A percentile compares a stretch with the other conserved stretches of the same genome.
Conservation (phyloP, 768 basidiomycete species). For the Lactifluus hygrophoroides region DNA sequence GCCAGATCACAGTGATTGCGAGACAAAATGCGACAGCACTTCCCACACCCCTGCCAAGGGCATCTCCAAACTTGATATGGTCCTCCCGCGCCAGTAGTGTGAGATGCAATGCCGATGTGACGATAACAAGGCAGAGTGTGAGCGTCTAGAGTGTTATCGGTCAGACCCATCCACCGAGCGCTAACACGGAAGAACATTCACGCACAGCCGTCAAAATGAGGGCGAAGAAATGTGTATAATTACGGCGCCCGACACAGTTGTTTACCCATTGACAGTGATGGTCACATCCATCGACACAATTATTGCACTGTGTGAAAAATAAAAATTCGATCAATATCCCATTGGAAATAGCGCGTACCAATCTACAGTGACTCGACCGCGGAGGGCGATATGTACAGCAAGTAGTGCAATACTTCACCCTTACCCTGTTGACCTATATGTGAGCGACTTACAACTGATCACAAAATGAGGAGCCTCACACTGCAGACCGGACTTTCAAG, state of each 20-base stretch:
- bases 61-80: slow-evolving; percentile 39
- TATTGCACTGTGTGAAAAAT: slow-evolving; percentile 62
- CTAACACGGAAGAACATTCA: slow-evolving; percentile 19
- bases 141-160: slow-evolving; percentile 41
- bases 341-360: slow-evolving; percentile 42
- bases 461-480: slow-evolving; percentile 40
- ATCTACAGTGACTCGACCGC: slow-evolving; percentile 89
- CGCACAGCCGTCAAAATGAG: slow-evolving; percentile 72
- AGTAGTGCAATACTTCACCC: slow-evolving; percentile 90
- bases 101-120: slow-evolving; percentile 78
- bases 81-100: slow-evolving; percentile 52
- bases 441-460: background rate
- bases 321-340: background rate
- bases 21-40: slow-evolving; percentile 76
- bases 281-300: slow-evolving; percentile 94
- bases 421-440: slow-evolving; percentile 45
- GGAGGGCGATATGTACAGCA: slow-evolving; percentile 92
- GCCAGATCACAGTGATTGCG: slow-evolving; percentile 70
- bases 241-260: slow-evolving; percentile 90
- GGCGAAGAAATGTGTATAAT: slow-evolving; percentile 89
- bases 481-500: slow-evolving; percentile 66
- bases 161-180: slow-evolving; percentile 7
- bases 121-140: slow-evolving; percentile 65
- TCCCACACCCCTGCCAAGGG: slow-evolving; percentile 49
- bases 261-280: slow-evolving; percentile 91